Evolutionary conservation across 2,329 filamentous ascomycete species (phyloP).

Genomic region (Fusarium pilosicola): DNA sequence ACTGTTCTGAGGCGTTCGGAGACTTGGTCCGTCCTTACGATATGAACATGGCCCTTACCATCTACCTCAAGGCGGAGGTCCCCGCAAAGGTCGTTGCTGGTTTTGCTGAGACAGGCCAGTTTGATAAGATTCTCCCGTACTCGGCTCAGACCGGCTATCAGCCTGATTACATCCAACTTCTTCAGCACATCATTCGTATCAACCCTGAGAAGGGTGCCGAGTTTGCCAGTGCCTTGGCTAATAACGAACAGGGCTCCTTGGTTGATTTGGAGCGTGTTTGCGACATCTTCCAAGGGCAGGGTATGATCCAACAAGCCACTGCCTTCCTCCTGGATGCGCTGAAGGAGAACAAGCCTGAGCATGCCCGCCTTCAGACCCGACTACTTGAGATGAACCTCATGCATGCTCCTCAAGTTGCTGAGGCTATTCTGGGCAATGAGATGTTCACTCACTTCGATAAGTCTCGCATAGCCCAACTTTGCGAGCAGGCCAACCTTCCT

Average conservation of each 20-base stretch:
- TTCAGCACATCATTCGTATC: constrained; percentile 91
- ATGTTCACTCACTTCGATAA: constrained; percentile 99
- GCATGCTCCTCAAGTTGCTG: constrained; percentile 96
- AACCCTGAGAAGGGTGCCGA: constrained; percentile 95
- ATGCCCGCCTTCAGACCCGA: constrained; percentile 91
- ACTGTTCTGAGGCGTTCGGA: constrained; percentile 95
- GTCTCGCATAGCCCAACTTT: constrained; percentile 85
- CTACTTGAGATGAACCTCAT: constrained; percentile 97
- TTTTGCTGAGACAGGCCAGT: constrained; percentile 94
- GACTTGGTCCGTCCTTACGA: constrained; percentile 93
- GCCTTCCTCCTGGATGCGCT: constrained; percentile 97
- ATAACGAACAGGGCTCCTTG: constrained; percentile 85
- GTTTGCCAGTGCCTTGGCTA: constrained; percentile 91
- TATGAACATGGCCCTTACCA: constrained; percentile 83
- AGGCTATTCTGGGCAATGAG: constrained; percentile 96
- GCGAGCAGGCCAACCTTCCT: constrained; percentile 89
- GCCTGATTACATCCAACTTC: constrained; percentile 92
- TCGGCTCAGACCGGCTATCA: constrained; percentile 85
- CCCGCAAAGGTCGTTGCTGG: constrained; percentile 95
- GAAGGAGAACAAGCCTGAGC: constrained; percentile 93
- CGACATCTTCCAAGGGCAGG: constrained; percentile 97
- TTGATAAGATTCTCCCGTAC: constrained; percentile 96
- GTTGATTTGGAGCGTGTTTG: constrained; percentile 95
- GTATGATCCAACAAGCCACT: constrained; percentile 96
- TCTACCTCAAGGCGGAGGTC: constrained; percentile 91